Percentiles rank a stretch among this genome's conserved stretches.
Conservation (phyloP, 1,284 basidiomycete genomes). For the Crocinoboletus sp. region DNA sequence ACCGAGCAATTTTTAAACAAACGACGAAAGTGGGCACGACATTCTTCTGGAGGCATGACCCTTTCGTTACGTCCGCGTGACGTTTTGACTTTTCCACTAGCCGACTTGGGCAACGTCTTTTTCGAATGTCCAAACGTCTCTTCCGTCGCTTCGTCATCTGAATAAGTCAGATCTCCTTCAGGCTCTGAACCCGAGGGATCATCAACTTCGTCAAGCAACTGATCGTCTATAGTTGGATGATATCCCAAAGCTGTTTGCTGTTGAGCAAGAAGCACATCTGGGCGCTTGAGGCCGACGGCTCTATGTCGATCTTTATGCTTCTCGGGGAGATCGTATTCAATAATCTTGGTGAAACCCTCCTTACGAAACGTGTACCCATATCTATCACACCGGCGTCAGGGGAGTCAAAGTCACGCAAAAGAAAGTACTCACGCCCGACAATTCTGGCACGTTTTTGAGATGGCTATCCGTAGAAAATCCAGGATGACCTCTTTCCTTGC, state of each 20-base stretch:
- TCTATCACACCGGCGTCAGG: slow-evolving; percentile 39
- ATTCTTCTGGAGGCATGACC: slow-evolving; percentile 88
- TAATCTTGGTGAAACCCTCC: slow-evolving; percentile 92
- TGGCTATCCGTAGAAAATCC: slow-evolving; percentile 76
- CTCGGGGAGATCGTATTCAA: slow-evolving; percentile 83
- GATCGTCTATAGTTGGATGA: slow-evolving; percentile 29
- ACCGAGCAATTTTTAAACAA: slow-evolving; percentile 83
- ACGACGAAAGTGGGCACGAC: slow-evolving; percentile 87
- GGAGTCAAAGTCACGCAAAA: neutral
- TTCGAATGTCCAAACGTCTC: slow-evolving; percentile 13
- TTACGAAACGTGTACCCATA: slow-evolving; percentile 85
- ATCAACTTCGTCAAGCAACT: slow-evolving; percentile 42
- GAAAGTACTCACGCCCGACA: slow-evolving; percentile 73
- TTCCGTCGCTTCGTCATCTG: slow-evolving; percentile 46
- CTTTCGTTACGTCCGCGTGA: slow-evolving; percentile 80
- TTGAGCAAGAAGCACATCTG: slow-evolving; percentile 62
- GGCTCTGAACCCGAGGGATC: slow-evolving; percentile 41
- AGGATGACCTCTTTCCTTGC: slow-evolving; percentile 79
- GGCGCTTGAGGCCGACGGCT: slow-evolving; percentile 54
- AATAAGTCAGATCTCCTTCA: slow-evolving; percentile 42
- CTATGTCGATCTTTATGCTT: slow-evolving; percentile 75
- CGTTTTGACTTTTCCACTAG: slow-evolving; percentile 74
- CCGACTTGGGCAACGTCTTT: slow-evolving; percentile 53
- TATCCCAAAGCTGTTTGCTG: slow-evolving; percentile 33
- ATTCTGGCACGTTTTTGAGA: slow-evolving; percentile 72